A percentile compares a stretch with the other conserved stretches of the same genome.
These are phyloP conservation scores for Tuber indicum DNA, from an alignment of 495 filamentous ascomycete species.

Conservation along the genomic window DNA sequence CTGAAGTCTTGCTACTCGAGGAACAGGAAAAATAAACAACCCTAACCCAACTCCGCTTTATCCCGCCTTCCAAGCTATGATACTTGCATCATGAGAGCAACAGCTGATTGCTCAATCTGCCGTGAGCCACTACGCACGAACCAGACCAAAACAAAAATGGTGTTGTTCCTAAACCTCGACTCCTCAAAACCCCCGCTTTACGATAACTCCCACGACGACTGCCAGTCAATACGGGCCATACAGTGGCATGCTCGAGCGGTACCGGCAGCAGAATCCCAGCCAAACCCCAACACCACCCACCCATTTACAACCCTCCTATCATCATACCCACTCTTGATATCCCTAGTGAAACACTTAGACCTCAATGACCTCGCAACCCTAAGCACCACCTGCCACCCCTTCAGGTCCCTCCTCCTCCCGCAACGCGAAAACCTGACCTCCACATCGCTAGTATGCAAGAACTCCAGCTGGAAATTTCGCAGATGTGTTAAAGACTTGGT, in stretches of 20 bases:
- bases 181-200: not conserved
- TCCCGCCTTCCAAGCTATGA: not conserved
- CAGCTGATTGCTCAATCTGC: not conserved
- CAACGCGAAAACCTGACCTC: conserved; percentile 26
- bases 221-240: not conserved
- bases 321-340: conserved; percentile 30
- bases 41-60: conserved; percentile 23
- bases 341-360: conserved; percentile 27
- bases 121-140: not conserved
- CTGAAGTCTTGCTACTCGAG: not conserved
- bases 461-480: conserved; percentile 2
- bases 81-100: not conserved
- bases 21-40: not conserved
- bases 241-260: not conserved
- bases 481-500: conserved; percentile 32
- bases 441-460: conserved; percentile 19
- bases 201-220: not conserved
- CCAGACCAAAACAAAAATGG: conserved; percentile 10
- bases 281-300: conserved; percentile 22
- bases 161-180: conserved; percentile 29
- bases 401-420: conserved; percentile 20
- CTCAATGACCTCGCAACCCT: conserved; percentile 37
- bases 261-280: not conserved
- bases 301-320: conserved; percentile 26
- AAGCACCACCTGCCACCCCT: conserved; percentile 22